Conservation (phyloP, 495 filamentous ascomycete species). For the Podospora australis region DNA sequence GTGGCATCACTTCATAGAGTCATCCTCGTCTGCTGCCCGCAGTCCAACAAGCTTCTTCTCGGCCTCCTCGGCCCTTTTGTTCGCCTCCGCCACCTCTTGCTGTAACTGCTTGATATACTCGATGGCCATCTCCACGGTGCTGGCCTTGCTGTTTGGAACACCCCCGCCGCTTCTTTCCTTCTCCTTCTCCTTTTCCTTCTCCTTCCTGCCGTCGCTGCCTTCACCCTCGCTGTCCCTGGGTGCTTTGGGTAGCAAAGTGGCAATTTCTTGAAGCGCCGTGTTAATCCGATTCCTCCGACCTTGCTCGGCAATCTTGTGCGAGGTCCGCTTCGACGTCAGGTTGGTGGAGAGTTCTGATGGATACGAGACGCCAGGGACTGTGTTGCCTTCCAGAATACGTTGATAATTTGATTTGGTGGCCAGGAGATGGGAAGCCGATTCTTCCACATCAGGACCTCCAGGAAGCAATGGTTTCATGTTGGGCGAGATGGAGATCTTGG, state of each 20-base stretch:
- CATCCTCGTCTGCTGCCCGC: not conserved
- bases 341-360: slow-evolving; percentile 87
- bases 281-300: slow-evolving; percentile 94
- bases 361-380: slow-evolving; percentile 83
- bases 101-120: slow-evolving; percentile 87
- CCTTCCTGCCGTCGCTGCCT: slow-evolving; percentile 18
- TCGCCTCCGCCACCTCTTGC: slow-evolving; percentile 62
- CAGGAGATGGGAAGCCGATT: slow-evolving; percentile 77
- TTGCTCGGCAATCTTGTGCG: slow-evolving; percentile 96
- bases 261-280: slow-evolving; percentile 85
- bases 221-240: slow-evolving; percentile 38
- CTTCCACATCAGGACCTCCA: slow-evolving; percentile 49
- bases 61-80: slow-evolving; percentile 55
- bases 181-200: slow-evolving; percentile 33
- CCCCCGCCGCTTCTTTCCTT: slow-evolving; percentile 19
- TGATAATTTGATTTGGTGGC: slow-evolving; percentile 97
- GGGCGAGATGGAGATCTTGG: slow-evolving; percentile 91
- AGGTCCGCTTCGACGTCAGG: slow-evolving; percentile 91
- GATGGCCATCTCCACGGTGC: slow-evolving; percentile 91
- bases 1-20: not conserved
- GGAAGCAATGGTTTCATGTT: slow-evolving; percentile 88
- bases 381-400: slow-evolving; percentile 89
- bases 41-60: slow-evolving; percentile 48
- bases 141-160: slow-evolving; percentile 79
- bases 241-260: slow-evolving; percentile 62